Base-by-base conservation (phyloP, 129 eudicot genomes). In the Saposhnikovia divaricata region DNA sequence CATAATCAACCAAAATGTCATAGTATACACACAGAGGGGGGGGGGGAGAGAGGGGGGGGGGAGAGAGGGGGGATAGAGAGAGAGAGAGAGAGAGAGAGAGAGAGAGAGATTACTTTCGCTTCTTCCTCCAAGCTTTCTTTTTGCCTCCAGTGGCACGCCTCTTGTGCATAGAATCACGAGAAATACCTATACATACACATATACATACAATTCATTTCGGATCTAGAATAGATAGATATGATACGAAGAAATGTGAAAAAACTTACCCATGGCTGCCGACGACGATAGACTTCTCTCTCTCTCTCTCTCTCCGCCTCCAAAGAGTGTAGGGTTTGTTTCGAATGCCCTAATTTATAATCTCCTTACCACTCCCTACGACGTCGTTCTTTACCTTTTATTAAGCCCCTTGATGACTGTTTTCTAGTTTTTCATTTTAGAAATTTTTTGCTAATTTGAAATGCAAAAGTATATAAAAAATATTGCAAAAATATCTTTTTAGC, bases 151-250 rank as follows among this genome's bases (percentile, higher is more conserved):
- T 88, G 87, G 87, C 89, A 40, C 91, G 87, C 63, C 91, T 84
- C 85, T 88, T 88, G 91, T 88, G 91, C 91, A 88, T 88, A 31
- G 92, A 88, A 53, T 86, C 92, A 57, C 92, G 87, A 34, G 92
- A 88, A 77, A 88, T 88, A 84, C 92, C 92, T 88, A 80, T 77
- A 37, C 66, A 61, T 2, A 55, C 72, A 71, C 13, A 59, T 59
- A 59, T 59, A 59, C 28, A 59, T 59, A 59, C 68, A 76, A 47
- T 51, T 18, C 40, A 34, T 1, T 59, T 34, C 55, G 27, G 70
- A 79, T 79, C 63, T 38, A 13, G 27, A 18, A 71, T 38, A 6
- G 27, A 37, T 12, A 70, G 25, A 70, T 27, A 69, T 0, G 1
- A 16, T 70, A 13, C n/a, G 11, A 21, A 34, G 45, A 69, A 19